A percentile compares a stretch with the other conserved stretches of the same genome.
phyloP scores from a whole-genome alignment of 2,329 filamentous ascomycete species.

The Alternaria sp. region DNA sequence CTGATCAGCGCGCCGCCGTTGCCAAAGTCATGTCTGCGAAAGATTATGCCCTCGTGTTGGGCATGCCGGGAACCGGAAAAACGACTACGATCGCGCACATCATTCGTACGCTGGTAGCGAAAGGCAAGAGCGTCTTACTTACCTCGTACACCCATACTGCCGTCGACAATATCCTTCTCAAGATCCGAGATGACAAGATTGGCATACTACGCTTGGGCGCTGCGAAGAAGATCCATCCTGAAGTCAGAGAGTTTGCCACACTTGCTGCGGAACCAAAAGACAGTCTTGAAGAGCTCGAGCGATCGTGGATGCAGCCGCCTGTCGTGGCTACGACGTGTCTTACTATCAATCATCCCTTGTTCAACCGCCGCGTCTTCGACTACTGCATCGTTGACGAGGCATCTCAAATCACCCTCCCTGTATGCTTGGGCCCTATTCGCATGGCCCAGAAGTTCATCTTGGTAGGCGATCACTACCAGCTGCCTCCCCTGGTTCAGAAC shows the following conservation, averaged over 20 bases:
- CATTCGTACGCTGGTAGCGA: conserved; percentile 84
- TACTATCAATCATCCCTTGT: conserved; percentile 86
- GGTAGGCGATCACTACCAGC: conserved; percentile 94
- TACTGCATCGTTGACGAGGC: conserved; percentile 99
- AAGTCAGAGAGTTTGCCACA: conserved; percentile 84
- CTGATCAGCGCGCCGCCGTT: conserved; percentile 85
- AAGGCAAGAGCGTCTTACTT: conserved; percentile 89
- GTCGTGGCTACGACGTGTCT: conserved; percentile 96
- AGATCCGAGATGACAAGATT: conserved; percentile 79
- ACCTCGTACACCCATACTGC: conserved; percentile 98
- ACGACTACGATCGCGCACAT: conserved; percentile 98
- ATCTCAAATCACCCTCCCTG: conserved; percentile 94
- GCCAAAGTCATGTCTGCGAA: conserved; percentile 94
- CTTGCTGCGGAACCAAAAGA: conserved; percentile 76
- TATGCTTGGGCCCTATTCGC: conserved; percentile 90
- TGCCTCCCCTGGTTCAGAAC: conserved; percentile 93
- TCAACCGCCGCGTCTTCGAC: conserved; percentile 88
- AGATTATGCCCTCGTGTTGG: conserved; percentile 95
- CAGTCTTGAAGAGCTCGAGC: conserved; percentile 81
- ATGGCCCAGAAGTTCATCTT: conserved; percentile 93
- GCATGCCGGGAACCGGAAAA: conserved; percentile 98
- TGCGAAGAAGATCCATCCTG: conserved; percentile 82
- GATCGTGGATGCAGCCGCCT: conserved; percentile 82
- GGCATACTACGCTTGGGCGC: conserved; percentile 85
- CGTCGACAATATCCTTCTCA: conserved; percentile 96